Evolutionary conservation across 2,329 filamentous ascomycete species (phyloP).

Genomic region (Onygena corvina): DNA sequence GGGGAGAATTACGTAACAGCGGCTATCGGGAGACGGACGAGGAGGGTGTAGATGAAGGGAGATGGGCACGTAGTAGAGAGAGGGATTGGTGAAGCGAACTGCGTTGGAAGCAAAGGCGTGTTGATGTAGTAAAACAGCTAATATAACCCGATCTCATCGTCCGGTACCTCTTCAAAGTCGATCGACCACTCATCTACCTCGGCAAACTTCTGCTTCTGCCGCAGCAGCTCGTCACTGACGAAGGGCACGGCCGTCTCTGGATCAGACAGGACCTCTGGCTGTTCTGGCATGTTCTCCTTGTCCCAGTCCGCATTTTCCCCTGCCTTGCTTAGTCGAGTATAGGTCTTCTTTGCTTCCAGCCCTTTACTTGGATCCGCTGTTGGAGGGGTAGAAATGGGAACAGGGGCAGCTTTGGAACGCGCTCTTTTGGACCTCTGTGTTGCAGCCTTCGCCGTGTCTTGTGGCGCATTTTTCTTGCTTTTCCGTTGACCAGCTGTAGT

Average conservation of each 20-base stretch:
- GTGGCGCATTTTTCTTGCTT: neutral
- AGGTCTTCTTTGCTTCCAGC: conserved; percentile 1
- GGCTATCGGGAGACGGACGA: neutral
- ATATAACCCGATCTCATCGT: neutral
- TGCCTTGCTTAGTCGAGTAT: conserved; percentile 4
- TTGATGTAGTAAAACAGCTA: too few species aligned
- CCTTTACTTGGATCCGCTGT: neutral
- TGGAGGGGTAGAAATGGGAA: neutral
- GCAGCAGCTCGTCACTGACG: conserved; percentile 28
- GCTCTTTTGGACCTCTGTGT: neutral
- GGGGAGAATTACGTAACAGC: conserved; percentile 3
- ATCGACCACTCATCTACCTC: conserved; percentile 34
- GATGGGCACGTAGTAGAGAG: neutral
- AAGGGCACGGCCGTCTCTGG: neutral
- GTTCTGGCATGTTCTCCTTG: conserved; percentile 1
- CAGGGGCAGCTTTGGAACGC: neutral
- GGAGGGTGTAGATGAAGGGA: neutral
- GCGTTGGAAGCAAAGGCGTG: too few species aligned
- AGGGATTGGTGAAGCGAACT: too few species aligned
- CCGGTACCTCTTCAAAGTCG: conserved; percentile 32
- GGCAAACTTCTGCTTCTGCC: conserved; percentile 29
- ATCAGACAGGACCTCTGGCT: neutral
- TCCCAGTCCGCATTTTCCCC: neutral
- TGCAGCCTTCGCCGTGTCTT: conserved; percentile 14
- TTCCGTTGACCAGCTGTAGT: neutral